Conservation (phyloP, 495 filamentous ascomycete genomes). For the Beverwykella pulmonaria region DNA sequence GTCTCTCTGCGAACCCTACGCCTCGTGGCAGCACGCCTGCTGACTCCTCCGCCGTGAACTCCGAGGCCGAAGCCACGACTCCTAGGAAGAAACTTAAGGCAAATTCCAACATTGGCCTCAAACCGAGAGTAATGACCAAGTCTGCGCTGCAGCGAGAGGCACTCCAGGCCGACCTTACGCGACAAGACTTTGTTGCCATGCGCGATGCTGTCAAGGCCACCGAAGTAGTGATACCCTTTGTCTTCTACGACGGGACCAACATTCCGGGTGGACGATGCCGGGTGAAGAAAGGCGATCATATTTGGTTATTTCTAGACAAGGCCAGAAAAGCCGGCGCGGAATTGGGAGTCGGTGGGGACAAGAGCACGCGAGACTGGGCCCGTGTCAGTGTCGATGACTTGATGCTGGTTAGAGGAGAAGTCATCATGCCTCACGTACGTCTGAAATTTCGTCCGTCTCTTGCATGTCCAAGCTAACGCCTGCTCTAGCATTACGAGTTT, state of each 20-base stretch:
- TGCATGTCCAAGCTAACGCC: constrained; percentile 9
- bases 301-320: constrained; percentile 90
- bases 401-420: constrained; percentile 86
- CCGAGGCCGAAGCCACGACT: constrained; percentile 47
- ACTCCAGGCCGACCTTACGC: constrained; percentile 75
- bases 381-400: constrained; percentile 94
- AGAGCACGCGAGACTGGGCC: constrained; percentile 81
- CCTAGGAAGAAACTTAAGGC: constrained; percentile 60
- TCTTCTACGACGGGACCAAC: constrained; percentile 98
- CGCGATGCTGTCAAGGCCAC: constrained; percentile 88
- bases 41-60: constrained; percentile 43
- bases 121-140: constrained; percentile 85
- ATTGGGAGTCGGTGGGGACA: constrained; percentile 67
- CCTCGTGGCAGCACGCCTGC: constrained; percentile 37
- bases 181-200: constrained; percentile 79
- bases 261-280: constrained; percentile 79
- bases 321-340: constrained; percentile 88
- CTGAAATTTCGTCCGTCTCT: neutral
- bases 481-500: constrained; percentile 83
- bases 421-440: constrained; percentile 94
- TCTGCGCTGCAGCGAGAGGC: constrained; percentile 79
- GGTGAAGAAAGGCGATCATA: constrained; percentile 87
- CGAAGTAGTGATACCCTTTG: constrained; percentile 90
- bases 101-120: constrained; percentile 66
- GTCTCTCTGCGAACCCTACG: constrained; percentile 21